Evolutionary conservation across 495 filamentous ascomycete genomes (phyloP).

Genomic region (Cladorrhinum samala): DNA sequence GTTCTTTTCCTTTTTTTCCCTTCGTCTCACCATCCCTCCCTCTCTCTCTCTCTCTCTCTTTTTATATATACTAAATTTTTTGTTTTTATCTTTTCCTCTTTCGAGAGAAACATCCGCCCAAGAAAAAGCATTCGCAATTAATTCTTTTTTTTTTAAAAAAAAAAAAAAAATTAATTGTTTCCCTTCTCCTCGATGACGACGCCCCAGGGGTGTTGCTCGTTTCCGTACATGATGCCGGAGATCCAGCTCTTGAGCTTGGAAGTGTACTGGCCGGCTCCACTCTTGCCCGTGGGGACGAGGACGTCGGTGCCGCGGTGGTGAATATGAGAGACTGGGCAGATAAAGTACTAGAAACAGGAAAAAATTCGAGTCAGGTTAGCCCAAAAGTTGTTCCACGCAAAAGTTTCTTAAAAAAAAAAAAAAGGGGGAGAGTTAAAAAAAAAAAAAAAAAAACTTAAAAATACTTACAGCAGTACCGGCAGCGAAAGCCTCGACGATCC

Average conservation of each 20-base stretch:
- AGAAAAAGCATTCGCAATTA: not conserved
- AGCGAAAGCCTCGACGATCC: constrained; percentile 78
- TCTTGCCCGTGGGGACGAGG: constrained; percentile 54
- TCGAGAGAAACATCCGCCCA: too few species aligned
- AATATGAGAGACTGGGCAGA: constrained; percentile 68
- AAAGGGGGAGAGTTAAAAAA: not conserved
- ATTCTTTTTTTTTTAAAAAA: not conserved
- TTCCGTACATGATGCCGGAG: constrained; percentile 79
- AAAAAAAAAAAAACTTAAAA: too few species aligned
- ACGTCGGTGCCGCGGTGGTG: constrained; percentile 66
- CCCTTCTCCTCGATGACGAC: constrained; percentile 60
- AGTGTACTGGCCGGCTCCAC: constrained; percentile 58
- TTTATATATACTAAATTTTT: too few species aligned
- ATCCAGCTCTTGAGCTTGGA: constrained; percentile 71
- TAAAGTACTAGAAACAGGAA: constrained; percentile 57
- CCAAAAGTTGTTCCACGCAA: not conserved
- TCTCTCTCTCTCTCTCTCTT: too few species aligned
- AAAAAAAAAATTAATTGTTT: constrained; percentile 1
- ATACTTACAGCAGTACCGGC: constrained; percentile 74
- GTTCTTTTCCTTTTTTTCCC: too few species aligned
- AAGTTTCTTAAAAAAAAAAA: not conserved
- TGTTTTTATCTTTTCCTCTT: too few species aligned
- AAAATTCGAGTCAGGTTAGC: constrained; percentile 8
- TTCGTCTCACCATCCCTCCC: too few species aligned
- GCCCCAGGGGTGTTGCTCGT: constrained; percentile 72